Conservation (phyloP, 805 yeast species). For the Lachancea sp. region DNA sequence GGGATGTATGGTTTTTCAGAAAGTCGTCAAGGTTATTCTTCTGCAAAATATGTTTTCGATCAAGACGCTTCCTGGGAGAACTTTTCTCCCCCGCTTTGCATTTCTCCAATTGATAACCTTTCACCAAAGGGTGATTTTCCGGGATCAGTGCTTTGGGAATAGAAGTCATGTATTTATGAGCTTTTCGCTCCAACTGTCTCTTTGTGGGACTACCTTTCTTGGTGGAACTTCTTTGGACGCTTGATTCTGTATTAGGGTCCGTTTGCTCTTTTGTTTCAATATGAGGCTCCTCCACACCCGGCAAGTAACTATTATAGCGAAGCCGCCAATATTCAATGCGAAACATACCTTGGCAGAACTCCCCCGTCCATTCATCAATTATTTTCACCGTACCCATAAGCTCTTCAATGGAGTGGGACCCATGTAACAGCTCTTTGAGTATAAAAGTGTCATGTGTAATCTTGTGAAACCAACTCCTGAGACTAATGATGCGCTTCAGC, state of each 20-base stretch:
- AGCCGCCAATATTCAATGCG: conserved; percentile 19
- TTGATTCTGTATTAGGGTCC: not conserved
- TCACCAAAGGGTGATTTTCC: conserved; percentile 12
- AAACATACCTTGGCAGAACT: conserved; percentile 11
- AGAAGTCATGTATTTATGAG: conserved; percentile 18
- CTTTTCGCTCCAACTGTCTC: conserved; percentile 15
- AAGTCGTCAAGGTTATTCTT: conserved; percentile 24
- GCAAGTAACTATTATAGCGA: conserved; percentile 20
- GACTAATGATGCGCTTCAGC: conserved; percentile 10
- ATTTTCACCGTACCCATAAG: conserved; percentile 12
- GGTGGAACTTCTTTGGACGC: too few relatives aligned
- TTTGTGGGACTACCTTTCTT: conserved; percentile 17
- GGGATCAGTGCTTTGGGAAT: conserved; percentile 21
- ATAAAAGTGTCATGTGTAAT: conserved; percentile 25
- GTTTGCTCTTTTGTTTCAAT: not conserved
- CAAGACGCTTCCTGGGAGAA: conserved; percentile 1
- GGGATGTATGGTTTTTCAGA: conserved; percentile 20
- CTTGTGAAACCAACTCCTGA: conserved; percentile 28
- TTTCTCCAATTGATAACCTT: conserved; percentile 10
- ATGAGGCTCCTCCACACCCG: conserved; percentile 5
- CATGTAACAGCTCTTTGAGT: conserved; percentile 15
- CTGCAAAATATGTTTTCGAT: conserved; percentile 11
- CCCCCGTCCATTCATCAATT: conserved; percentile 18
- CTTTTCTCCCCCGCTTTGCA: not conserved
- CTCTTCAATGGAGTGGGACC: conserved; percentile 1